A percentile compares a stretch with the other conserved stretches of the same genome.
phyloP scores from a whole-genome alignment of 2,329 filamentous ascomycete species.

The Aspergillus sp. region DNA sequence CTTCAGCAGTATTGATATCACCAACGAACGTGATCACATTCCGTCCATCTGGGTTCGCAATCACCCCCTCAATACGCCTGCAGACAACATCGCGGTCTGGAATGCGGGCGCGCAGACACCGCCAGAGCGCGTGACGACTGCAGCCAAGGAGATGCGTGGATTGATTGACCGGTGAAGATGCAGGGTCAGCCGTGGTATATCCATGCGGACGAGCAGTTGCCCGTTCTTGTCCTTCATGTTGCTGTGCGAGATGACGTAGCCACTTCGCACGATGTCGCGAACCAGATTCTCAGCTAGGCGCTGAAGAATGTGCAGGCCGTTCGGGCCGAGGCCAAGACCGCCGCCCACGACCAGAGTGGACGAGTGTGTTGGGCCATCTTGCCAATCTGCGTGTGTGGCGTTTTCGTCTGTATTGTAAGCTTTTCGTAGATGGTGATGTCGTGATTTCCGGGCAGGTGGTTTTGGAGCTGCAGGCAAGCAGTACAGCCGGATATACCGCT shows the following conservation, averaged over 20 bases:
- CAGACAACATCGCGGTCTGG: constrained; percentile 28
- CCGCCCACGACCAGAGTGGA: constrained; percentile 32
- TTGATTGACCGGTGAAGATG: constrained; percentile 28
- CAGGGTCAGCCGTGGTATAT: constrained; percentile 8
- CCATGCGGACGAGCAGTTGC: constrained; percentile 22
- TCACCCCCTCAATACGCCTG: constrained; percentile 25
- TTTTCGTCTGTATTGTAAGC: constrained; percentile 28
- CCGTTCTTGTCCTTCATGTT: constrained; percentile 32
- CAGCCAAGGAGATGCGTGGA: background rate
- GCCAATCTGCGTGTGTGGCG: constrained; percentile 12
- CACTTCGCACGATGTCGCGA: constrained; percentile 24
- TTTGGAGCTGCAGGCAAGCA: constrained; percentile 34
- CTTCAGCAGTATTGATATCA: constrained; percentile 24
- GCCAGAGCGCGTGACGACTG: constrained; percentile 36
- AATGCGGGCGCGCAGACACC: constrained; percentile 28
- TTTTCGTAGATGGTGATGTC: constrained; percentile 37
- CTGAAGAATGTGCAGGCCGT: constrained; percentile 34
- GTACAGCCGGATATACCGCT: constrained; percentile 37
- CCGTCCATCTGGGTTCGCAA: constrained; percentile 15
- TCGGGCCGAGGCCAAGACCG: constrained; percentile 33
- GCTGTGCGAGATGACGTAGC: constrained; percentile 28
- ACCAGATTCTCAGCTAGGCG: constrained; percentile 31
- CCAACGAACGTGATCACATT: constrained; percentile 30
- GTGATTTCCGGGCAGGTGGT: constrained; percentile 30
- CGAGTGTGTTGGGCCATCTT: constrained; percentile 20